Evolutionary conservation across 2,329 filamentous ascomycete species (phyloP).

Genomic region (Bipolaris victoriae): DNA sequence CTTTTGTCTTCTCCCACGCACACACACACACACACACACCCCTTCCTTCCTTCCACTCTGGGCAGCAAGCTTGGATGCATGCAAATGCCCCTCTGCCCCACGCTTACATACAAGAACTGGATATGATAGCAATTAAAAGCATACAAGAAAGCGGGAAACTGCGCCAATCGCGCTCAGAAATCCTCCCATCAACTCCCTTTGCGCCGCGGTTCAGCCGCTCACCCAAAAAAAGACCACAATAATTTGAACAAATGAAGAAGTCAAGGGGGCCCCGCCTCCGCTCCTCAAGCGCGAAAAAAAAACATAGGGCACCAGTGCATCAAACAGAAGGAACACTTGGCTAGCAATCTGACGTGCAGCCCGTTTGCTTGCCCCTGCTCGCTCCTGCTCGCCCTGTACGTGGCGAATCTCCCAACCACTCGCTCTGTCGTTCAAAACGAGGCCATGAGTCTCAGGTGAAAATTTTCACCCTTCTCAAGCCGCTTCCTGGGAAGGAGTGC

Average conservation of each 20-base stretch:
- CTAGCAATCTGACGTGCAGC: constrained; percentile 11
- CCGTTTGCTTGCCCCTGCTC: not conserved
- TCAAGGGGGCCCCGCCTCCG: constrained; percentile 9
- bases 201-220: constrained; percentile 10
- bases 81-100: constrained; percentile 18
- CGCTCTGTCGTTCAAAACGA: constrained; percentile 7
- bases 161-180: constrained; percentile 6
- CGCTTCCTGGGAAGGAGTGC: constrained; percentile 1
- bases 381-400: constrained; percentile 19
- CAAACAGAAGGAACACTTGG: constrained; percentile 2
- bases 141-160: not conserved
- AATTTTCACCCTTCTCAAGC: constrained; percentile 15
- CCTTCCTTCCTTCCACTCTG: not conserved
- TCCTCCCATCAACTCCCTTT: constrained; percentile 4
- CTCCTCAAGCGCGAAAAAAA: not conserved
- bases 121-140: constrained; percentile 6
- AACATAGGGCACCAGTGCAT: constrained; percentile 5
- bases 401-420: constrained; percentile 40
- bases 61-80: constrained; percentile 9
- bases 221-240: not conserved
- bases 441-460: constrained; percentile 22
- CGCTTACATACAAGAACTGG: constrained; percentile 16
- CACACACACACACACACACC: not conserved
- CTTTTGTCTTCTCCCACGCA: not conserved
- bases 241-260: constrained; percentile 2